Conservation (phyloP, 306 rosid species). For the Ammopiptanthus mongolicus region DNA sequence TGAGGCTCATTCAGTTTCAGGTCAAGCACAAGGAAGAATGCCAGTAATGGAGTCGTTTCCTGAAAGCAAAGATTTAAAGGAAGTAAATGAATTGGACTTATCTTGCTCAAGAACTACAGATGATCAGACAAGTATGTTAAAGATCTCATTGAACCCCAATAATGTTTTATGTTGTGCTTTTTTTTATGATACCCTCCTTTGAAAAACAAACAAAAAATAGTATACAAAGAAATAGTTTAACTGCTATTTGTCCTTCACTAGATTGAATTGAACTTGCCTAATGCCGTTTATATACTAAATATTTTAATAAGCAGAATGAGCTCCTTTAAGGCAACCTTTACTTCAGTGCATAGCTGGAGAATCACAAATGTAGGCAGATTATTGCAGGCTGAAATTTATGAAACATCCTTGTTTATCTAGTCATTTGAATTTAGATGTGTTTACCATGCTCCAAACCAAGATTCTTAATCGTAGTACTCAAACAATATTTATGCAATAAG, state of each 20-base stretch:
- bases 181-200: background rate
- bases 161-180: background rate
- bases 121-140: conserved; percentile 50
- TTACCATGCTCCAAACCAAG: background rate
- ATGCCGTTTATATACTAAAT: background rate
- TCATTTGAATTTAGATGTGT: background rate
- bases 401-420: background rate
- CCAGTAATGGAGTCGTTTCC: conserved; percentile 43
- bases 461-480: background rate
- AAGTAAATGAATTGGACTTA: conserved; percentile 31
- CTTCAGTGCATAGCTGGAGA: background rate
- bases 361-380: background rate
- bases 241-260: background rate
- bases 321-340: background rate
- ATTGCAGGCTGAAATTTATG: background rate
- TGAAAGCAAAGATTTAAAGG: conserved; percentile 57
- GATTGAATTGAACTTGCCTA: background rate
- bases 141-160: background rate
- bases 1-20: conserved; percentile 32
- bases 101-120: conserved; percentile 36
- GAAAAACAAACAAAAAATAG: too few species aligned
- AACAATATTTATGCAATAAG: background rate
- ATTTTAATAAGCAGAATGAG: background rate
- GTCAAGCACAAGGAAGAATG: conserved; percentile 43
- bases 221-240: background rate